Evolutionary conservation across 768 basidiomycete species (phyloP), one percentile per base, ranked within the genome.

Genomic region (Obba rivulosa): DNA sequence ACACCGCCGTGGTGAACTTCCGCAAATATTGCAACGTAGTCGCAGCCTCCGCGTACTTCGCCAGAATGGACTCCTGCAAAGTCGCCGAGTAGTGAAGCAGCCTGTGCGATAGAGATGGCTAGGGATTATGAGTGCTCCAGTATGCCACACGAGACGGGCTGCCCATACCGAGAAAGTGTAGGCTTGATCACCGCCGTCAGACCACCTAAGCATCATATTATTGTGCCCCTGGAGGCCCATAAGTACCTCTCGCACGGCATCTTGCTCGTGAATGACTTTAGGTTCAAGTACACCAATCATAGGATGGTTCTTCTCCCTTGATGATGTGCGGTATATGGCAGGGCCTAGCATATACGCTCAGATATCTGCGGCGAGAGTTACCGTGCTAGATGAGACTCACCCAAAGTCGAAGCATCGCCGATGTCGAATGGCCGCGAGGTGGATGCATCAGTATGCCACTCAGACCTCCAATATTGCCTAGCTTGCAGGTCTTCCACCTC

Each of bases 211-310:
- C 55, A 87, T 63, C 34, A 83, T 66, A 53, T 83, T 88, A 41
- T 71, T 75, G 45, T 76, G 73, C 0, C 90, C 89, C 71, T 91
- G 87, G 4, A 91, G 66, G 24, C 78, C 78, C 63, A 88, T 84
- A 11, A 91, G 69, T 2, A 89, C 70, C 57, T 92, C 90, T 3
- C 89, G 77, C 4, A 89, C 83, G 34, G 83, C 81, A 54, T 90
- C 83, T 43, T 80, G 75, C 64, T 92, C 90, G 44, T 80, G 63
- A 21, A 91, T 85, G 52, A 84, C 84, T 62, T 63, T 24, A 8
- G 17, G 17, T 18, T 21, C 1, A 17, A 54, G 23, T 18, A 79
- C 79, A 68, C 78, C 74, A 51, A 67, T 63, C 22, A 68, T 65
- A 34, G 69, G 63, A 43, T 72, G 69, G 35, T 70, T 60, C 34